A percentile compares a stretch with the other conserved stretches of the same genome.
Conservation (phyloP, 106 monocot genomes). For the Dendrobium catenatum region DNA sequence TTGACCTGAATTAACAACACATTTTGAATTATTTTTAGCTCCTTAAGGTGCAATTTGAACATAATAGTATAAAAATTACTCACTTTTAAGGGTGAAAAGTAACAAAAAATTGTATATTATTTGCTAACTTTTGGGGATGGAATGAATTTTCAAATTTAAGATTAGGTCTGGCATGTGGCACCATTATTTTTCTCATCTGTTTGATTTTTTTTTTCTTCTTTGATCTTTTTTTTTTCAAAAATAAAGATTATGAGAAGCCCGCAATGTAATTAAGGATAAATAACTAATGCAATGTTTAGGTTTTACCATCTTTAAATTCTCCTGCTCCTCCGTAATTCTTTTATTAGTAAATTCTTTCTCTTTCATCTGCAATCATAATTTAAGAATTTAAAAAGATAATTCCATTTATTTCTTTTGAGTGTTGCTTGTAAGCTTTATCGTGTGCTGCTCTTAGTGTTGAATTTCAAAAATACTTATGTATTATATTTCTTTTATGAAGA, state of each 20-base stretch:
- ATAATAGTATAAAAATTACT: background rate
- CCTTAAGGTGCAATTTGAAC: too few relatives aligned
- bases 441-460: too few relatives aligned
- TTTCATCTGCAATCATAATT: slow-evolving; percentile 42
- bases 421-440: too few relatives aligned
- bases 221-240: background rate
- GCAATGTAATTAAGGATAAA: background rate
- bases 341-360: slow-evolving; percentile 75
- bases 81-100: background rate
- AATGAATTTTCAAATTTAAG: slow-evolving; percentile 79
- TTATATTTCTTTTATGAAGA: too few relatives aligned
- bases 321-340: slow-evolving; percentile 78
- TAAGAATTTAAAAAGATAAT: background rate
- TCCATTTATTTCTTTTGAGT: too few relatives aligned
- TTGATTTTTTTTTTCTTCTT: slow-evolving; percentile 55
- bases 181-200: slow-evolving; percentile 81
- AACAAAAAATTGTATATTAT: background rate
- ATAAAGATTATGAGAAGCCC: background rate
- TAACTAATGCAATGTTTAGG: background rate
- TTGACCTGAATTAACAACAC: slow-evolving; percentile 25
- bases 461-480: too few relatives aligned
- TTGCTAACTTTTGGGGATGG: slow-evolving; percentile 65
- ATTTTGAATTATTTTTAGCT: too few relatives aligned
- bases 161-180: slow-evolving; percentile 75
- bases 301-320: slow-evolving; percentile 51